These are phyloP conservation scores for Suhomyces yuchorum DNA, from an alignment of 1,139 yeast genomes.

Conservation along the genomic window DNA sequence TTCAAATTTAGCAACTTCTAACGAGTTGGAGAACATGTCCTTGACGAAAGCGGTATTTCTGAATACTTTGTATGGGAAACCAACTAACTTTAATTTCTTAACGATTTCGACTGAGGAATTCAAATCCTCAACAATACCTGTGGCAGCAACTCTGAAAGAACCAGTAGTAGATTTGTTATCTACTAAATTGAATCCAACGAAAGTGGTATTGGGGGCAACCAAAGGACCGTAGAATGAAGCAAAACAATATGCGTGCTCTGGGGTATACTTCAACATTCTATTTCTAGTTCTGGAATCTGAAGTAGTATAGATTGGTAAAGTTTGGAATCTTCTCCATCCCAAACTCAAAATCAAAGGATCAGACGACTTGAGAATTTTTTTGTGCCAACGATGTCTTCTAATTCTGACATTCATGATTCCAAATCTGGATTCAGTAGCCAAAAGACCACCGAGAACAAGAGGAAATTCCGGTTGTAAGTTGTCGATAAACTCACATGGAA, in stretches of 20 bases:
- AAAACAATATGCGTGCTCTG: conserved; percentile 96
- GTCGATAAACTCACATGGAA: conserved; percentile 91
- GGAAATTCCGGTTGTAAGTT: conserved; percentile 86
- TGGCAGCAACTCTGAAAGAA: conserved; percentile 94
- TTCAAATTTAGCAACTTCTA: conserved; percentile 97
- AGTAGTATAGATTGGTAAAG: conserved; percentile 92
- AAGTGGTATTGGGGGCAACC: conserved; percentile 96
- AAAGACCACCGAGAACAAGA: conserved; percentile 84
- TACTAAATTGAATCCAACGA: conserved; percentile 91
- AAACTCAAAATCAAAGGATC: conserved; percentile 92
- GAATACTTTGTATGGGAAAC: conserved; percentile 90
- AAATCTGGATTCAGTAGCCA: conserved; percentile 88
- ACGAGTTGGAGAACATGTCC: conserved; percentile 89
- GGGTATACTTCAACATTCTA: conserved; percentile 97
- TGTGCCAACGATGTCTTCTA: conserved; percentile 99
- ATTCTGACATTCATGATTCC: conserved; percentile 92
- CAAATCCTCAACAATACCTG: conserved; percentile 93
- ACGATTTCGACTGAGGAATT: conserved; percentile 90
- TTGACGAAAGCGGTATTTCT: conserved; percentile 95
- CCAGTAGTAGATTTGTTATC: conserved; percentile 84
- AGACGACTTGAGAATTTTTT: conserved; percentile 89
- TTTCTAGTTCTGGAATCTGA: conserved; percentile 97
- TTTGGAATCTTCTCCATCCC: conserved; percentile 99
- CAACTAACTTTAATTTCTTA: conserved; percentile 92
- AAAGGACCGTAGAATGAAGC: conserved; percentile 97